Evolutionary conservation across 768 basidiomycete genomes (phyloP).

Genomic region (Rhodosporidiobolus sp.): DNA sequence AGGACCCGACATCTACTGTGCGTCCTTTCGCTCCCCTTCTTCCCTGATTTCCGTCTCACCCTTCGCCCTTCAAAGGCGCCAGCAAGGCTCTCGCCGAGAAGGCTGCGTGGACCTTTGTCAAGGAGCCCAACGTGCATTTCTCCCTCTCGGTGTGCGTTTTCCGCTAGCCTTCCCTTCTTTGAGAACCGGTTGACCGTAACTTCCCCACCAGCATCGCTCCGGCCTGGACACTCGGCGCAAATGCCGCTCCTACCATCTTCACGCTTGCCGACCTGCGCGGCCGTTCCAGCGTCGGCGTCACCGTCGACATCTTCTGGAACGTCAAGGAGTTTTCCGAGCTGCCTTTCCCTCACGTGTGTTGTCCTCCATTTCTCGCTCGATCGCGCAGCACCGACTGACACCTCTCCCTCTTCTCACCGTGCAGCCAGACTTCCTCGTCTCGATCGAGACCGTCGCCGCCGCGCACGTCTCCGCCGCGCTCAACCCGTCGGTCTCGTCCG

Average conservation of each 20-base stretch:
- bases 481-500: not conserved
- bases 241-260: not conserved
- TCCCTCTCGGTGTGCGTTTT: not conserved
- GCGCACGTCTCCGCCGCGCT: not conserved
- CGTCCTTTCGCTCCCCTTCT: not conserved
- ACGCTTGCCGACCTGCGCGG: not conserved
- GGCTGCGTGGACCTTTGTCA: conserved; percentile 56
- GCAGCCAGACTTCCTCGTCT: not conserved
- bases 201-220: not conserved
- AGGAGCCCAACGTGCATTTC: conserved; percentile 39
- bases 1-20: not conserved
- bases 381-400: too few relatives aligned
- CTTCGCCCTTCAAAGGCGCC: conserved; percentile 52
- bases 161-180: too few relatives aligned
- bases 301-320: not conserved
- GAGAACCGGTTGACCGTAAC: too few relatives aligned
- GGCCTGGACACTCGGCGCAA: not conserved
- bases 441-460: not conserved
- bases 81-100: conserved; percentile 65
- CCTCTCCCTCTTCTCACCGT: not conserved
- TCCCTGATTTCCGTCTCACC: not conserved
- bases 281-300: not conserved
- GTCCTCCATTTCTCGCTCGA: not conserved
- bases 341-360: not conserved
- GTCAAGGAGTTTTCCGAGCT: not conserved